phyloP scores from a whole-genome alignment of 345 rosid species.

The Jatropha curcas region DNA sequence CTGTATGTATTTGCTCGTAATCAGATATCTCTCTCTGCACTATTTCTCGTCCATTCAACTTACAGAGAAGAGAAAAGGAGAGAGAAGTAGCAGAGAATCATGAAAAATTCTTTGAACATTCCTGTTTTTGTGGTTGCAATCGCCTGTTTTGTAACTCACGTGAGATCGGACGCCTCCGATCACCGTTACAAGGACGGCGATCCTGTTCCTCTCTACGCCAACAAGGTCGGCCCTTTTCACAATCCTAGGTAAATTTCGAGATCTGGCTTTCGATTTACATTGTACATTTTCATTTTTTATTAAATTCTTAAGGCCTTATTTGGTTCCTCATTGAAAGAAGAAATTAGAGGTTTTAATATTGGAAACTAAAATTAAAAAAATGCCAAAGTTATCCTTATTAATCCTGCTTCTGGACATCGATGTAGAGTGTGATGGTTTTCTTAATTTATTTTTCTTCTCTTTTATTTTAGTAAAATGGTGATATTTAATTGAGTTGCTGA shows the following conservation, averaged over 20 bases:
- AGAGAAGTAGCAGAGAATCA: neutral
- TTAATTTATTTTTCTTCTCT: neutral
- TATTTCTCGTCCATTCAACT: no score
- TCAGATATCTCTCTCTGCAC: no score
- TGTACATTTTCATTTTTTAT: no score
- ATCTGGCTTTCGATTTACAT: neutral
- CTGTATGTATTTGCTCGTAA: no score
- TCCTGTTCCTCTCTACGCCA: slow-evolving; percentile 71
- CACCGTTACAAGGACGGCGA: slow-evolving; percentile 75
- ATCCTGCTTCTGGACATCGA: neutral
- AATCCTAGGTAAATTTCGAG: slow-evolving; percentile 57
- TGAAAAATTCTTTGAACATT: neutral
- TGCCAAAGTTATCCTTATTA: neutral
- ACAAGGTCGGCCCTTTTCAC: slow-evolving; percentile 83
- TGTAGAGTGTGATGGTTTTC: neutral
- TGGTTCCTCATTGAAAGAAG: neutral
- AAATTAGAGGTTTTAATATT: neutral
- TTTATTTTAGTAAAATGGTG: neutral
- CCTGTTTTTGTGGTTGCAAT: neutral
- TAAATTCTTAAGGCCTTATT: neutral
- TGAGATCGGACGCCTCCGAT: slow-evolving; percentile 66
- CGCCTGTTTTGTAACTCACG: slow-evolving; percentile 31
- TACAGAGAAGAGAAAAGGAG: no score
- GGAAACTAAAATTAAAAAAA: neutral
- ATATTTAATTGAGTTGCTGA: neutral